Base-by-base conservation (phyloP, 2,329 filamentous ascomycete species). In the Dactylonectria macrodidyma region DNA sequence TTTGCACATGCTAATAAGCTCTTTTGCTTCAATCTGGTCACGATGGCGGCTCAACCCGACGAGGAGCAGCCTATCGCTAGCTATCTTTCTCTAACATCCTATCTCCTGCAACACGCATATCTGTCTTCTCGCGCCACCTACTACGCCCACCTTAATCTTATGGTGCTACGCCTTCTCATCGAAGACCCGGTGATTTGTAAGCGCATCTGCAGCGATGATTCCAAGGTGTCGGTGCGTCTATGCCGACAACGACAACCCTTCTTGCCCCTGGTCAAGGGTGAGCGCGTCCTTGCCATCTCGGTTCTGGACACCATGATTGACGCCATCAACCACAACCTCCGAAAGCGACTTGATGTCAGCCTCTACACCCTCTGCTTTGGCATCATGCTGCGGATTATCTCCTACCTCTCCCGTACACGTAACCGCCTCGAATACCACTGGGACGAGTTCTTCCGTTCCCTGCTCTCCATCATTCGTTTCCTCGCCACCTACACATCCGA, bases 1-100 rank as follows among this genome's bases (percentile, higher is more conserved):
- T 98, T 98, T 78, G 91, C 91, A 3, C 93, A 97, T 77, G 93
- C 95, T 38, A 99, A 98, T 84, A 98, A 98, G 81, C 86, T 98
- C 9, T 98, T 99, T 81, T 95, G 94, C 80, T 92, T 93, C 79
- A 95, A 92, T 74, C 83, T 99, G 50, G 89, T 97, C 59, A 91
- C 89, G 2, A 78, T 88, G 59, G 61, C 69, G 6, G 81, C 90
- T 1, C 89, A 91, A 56, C 91, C 91, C 73, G 89, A 86, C 48
- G 86, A 89, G 56, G 91, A 95, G 75, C 88, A 91, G 1, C 93
- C 95, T 0, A 91, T 99, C 70, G 90, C 92, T 54, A 91, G 89
- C 73, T 97, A 95, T 77, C 84, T 98, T 33, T 98, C 95, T 0
- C 86, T 97, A 50, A 93, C 93, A 3, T 98, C 95, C 3, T 99